phyloP scores from a whole-genome alignment of 2,329 filamentous ascomycete genomes.

The Botryotinia globosa region DNA sequence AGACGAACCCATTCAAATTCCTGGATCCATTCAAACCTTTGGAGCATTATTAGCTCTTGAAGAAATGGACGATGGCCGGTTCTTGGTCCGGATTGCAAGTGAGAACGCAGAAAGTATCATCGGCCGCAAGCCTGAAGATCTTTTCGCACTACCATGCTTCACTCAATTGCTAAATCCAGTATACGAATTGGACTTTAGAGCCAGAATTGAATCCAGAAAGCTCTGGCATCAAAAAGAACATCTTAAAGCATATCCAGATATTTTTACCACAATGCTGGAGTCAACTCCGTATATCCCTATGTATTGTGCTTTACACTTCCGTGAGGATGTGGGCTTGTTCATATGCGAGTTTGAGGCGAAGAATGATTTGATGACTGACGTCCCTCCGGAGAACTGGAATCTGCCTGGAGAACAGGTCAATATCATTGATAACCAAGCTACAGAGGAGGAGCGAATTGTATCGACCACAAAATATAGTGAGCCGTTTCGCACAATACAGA shows the following conservation, averaged over 20 bases:
- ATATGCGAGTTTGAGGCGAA: conserved; percentile 89
- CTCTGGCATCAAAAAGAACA: conserved; percentile 48
- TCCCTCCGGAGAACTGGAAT: conserved; percentile 59
- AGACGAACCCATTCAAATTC: conserved; percentile 83
- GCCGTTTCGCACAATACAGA: conserved; percentile 60
- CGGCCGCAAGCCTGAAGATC: conserved; percentile 70
- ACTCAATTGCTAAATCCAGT: conserved; percentile 84
- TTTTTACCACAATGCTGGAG: conserved; percentile 66
- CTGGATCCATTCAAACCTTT: conserved; percentile 61
- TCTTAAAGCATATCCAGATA: conserved; percentile 71
- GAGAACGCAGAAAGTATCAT: conserved; percentile 76
- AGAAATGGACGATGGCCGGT: conserved; percentile 64
- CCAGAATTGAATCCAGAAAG: conserved; percentile 8
- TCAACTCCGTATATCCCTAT: neutral
- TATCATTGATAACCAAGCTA: conserved; percentile 70
- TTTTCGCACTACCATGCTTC: conserved; percentile 74
- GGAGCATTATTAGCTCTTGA: conserved; percentile 74
- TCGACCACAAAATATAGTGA: conserved; percentile 71
- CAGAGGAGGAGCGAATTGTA: conserved; percentile 67
- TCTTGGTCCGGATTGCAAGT: conserved; percentile 71
- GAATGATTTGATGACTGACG: conserved; percentile 66
- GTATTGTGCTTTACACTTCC: conserved; percentile 44
- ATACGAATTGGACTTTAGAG: conserved; percentile 42
- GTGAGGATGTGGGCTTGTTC: conserved; percentile 64
- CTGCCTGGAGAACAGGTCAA: conserved; percentile 66